These are phyloP conservation scores for Aspergillus bridgeri DNA, from an alignment of 495 filamentous ascomycete species.

Conservation along the genomic window DNA sequence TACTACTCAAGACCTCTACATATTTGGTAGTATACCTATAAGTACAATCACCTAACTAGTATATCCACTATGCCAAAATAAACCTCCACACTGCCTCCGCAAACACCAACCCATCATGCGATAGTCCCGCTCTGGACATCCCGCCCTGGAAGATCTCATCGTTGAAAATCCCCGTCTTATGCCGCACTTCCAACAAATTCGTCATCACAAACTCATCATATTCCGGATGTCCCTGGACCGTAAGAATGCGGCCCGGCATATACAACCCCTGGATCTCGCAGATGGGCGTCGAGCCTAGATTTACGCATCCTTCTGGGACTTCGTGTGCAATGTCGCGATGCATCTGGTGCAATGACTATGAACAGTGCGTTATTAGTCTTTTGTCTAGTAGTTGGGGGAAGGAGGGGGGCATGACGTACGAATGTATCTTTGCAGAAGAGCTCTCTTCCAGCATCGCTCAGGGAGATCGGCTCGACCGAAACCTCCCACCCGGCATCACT, in stretches of 20 bases:
- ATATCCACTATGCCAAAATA: too few species aligned
- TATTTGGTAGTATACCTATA: too few species aligned
- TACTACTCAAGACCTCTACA: too few species aligned
- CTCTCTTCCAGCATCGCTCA: constrained; percentile 64
- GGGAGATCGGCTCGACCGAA: constrained; percentile 59
- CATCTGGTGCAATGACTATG: constrained; percentile 77
- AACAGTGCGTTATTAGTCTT: neutral
- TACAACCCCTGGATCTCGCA: constrained; percentile 79
- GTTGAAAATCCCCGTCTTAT: neutral
- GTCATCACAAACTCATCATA: constrained; percentile 58
- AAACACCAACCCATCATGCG: neutral
- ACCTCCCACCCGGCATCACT: constrained; percentile 73
- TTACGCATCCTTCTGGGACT: constrained; percentile 57
- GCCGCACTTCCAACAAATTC: neutral
- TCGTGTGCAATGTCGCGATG: constrained; percentile 72
- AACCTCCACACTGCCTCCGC: neutral
- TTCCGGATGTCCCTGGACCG: constrained; percentile 88
- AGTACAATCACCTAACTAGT: too few species aligned
- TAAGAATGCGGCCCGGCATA: constrained; percentile 55
- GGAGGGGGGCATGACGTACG: constrained; percentile 52
- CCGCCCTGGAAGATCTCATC: neutral
- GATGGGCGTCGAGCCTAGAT: constrained; percentile 57
- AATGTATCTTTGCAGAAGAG: constrained; percentile 64
- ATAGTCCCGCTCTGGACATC: neutral
- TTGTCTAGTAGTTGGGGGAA: neutral